Evolutionary conservation across 2,329 filamentous ascomycete genomes (phyloP), one percentile per base, ranked within the genome.

Genomic region (Mariannaea sp.): DNA sequence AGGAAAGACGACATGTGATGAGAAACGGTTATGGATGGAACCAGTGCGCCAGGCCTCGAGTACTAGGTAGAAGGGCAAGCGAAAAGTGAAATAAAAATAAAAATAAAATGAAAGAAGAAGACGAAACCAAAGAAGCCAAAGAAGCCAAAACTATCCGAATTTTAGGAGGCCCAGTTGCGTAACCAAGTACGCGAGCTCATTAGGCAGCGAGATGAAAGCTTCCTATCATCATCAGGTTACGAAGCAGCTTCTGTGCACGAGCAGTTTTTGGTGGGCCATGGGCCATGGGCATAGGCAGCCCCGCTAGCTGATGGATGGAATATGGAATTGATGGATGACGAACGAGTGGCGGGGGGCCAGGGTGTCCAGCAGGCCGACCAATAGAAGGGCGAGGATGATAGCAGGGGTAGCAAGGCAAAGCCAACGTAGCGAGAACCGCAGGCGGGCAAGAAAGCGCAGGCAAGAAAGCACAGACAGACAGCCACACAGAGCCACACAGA

Each of bases 251-350:
- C 20, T 19, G 22, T 27, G 44, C 30, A 13, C n/a, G 38, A 38
- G 12, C 39, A 29, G 19, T 12, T 17, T 41, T 16, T 24, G 16
- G 38, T 20, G 12, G 35, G 46, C 42, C 36, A 38, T 19, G 44
- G 44, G 50, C 50, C 49, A n/a, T n/a, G n/a, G n/a, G n/a, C n/a
- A n/a, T n/a, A n/a, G n/a, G n/a, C 51, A 54, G 51, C 51, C 51
- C 51, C 51, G 47, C 50, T 24, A 38, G 43, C n/a, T n/a, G n/a
- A n/a, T n/a, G 29, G 32, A 48, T 42, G 32, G 40, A 29, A 29
- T 29, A 29, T n/a, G n/a, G n/a, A n/a, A 24, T 43, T 36, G 40
- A 51, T 45, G 38, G 51, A 54, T 54, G 51, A 54, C 51, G 51
- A 54, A 54, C 51, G 51, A 39, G 51, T 54, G 51, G 51, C 51